A percentile compares a stretch with the other conserved stretches of the same genome.
Evolutionary conservation across 345 rosid species (phyloP).

Genomic region (Dovyalis caffra): DNA sequence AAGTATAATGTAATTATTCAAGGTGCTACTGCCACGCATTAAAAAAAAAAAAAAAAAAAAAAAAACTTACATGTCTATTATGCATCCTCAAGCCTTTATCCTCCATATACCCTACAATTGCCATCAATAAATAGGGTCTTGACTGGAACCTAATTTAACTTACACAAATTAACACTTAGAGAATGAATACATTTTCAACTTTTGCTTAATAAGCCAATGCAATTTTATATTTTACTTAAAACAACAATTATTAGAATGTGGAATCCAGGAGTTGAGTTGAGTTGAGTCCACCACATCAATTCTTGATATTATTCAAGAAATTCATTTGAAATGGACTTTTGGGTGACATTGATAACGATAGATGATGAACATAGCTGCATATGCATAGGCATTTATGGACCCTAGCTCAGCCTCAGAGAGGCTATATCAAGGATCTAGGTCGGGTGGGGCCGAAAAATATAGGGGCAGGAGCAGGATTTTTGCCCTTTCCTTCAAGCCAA

Average conservation of each 20-base stretch:
- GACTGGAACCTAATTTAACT: slow-evolving; percentile 68
- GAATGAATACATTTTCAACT: too few relatives aligned
- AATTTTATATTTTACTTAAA: too few relatives aligned
- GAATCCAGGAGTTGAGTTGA: too few relatives aligned
- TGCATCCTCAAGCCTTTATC: slow-evolving; percentile 99
- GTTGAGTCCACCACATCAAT: too few relatives aligned
- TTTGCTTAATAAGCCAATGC: too few relatives aligned
- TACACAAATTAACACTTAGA: too few relatives aligned
- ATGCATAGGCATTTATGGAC: not conserved
- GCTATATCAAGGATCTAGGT: not conserved
- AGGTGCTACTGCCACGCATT: not conserved
- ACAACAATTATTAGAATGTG: too few relatives aligned
- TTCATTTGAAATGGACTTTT: too few relatives aligned
- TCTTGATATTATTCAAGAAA: too few relatives aligned
- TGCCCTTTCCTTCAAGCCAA: slow-evolving; percentile 10
- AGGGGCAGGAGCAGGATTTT: not conserved
- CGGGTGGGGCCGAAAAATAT: not conserved
- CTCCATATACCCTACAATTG: slow-evolving; percentile 95
- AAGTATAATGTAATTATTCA: too few relatives aligned
- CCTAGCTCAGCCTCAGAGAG: not conserved
- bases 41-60: not conserved
- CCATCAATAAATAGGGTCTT: slow-evolving; percentile 96
- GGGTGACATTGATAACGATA: not conserved
- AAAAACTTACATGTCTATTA: slow-evolving; percentile 78
- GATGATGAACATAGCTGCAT: not conserved